Percentiles rank a stretch among this genome's conserved stretches.
phyloP scores from a whole-genome alignment of 305 asterid genomes.

The Lippia alba region DNA sequence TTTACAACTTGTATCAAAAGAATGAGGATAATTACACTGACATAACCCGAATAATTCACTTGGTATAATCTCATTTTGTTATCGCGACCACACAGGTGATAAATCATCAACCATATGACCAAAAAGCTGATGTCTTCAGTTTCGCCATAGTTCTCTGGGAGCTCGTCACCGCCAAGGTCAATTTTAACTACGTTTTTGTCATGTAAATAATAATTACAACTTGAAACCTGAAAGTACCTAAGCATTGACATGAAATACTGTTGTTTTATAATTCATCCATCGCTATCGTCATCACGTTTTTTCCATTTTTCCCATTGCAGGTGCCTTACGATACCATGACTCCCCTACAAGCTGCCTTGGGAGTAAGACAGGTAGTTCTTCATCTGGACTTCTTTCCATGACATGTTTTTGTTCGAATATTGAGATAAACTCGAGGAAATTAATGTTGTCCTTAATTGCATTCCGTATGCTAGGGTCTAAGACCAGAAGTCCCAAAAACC shows the following conservation, averaged over 20 bases:
- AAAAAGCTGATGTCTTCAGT: slow-evolving; percentile 91
- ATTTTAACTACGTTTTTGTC: slow-evolving; percentile 14
- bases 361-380: slow-evolving; percentile 82
- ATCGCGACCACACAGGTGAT: slow-evolving; percentile 56
- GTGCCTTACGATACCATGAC: slow-evolving; percentile 85
- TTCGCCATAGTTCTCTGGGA: slow-evolving; percentile 97
- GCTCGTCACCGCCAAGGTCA: slow-evolving; percentile 85
- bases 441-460: neutral
- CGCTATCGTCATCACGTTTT: neutral
- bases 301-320: slow-evolving; percentile 44
- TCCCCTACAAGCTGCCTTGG: slow-evolving; percentile 86
- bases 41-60: too few species aligned
- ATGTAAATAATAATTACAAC: slow-evolving; percentile 21
- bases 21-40: too few species aligned
- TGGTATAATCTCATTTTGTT: neutral
- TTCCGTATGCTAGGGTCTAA: slow-evolving; percentile 65
- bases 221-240: neutral
- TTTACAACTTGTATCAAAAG: too few species aligned
- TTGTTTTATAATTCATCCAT: neutral
- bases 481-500: slow-evolving; percentile 78
- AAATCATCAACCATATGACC: slow-evolving; percentile 90
- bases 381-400: neutral
- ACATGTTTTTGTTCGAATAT: neutral
- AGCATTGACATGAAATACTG: neutral
- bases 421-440: too few species aligned